phyloP scores from a whole-genome alignment of 2,329 filamentous ascomycete genomes.

The Calonectria hawksworthii region DNA sequence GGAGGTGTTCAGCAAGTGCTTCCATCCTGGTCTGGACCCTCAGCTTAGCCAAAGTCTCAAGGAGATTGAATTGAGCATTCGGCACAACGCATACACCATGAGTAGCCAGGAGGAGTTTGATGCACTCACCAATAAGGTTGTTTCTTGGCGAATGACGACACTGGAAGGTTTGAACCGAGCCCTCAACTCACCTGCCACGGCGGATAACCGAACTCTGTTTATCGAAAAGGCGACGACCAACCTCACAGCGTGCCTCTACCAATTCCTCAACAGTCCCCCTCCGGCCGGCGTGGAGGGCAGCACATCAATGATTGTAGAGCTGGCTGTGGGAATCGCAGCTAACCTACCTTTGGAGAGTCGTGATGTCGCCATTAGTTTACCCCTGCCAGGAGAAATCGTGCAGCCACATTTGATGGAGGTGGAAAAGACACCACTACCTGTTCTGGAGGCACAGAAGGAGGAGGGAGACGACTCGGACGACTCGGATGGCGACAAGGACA shows the following conservation, averaged over 20 bases:
- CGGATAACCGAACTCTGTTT: constrained; percentile 76
- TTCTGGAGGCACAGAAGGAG: constrained; percentile 64
- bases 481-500: constrained; percentile 58
- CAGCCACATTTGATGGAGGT: constrained; percentile 85
- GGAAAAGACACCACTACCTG: constrained; percentile 79
- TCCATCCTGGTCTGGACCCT: constrained; percentile 89
- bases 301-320: constrained; percentile 91
- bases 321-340: constrained; percentile 86
- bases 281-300: constrained; percentile 88
- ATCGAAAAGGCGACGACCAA: constrained; percentile 78
- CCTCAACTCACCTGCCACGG: constrained; percentile 75
- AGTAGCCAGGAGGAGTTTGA: constrained; percentile 90
- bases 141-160: constrained; percentile 94
- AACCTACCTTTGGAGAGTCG: constrained; percentile 93
- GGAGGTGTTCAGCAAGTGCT: constrained; percentile 91
- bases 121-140: constrained; percentile 86
- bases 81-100: constrained; percentile 79
- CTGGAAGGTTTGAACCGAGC: constrained; percentile 87
- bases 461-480: constrained; percentile 59
- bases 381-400: constrained; percentile 80
- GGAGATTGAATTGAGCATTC: constrained; percentile 88
- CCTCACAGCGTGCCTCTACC: constrained; percentile 77
- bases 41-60: constrained; percentile 85
- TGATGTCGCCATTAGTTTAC: constrained; percentile 90
- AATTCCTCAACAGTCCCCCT: constrained; percentile 81